Evolutionary conservation across 345 rosid genomes (phyloP), one percentile per base, ranked within the genome.

Genomic region (Tarenaya hassleriana): DNA sequence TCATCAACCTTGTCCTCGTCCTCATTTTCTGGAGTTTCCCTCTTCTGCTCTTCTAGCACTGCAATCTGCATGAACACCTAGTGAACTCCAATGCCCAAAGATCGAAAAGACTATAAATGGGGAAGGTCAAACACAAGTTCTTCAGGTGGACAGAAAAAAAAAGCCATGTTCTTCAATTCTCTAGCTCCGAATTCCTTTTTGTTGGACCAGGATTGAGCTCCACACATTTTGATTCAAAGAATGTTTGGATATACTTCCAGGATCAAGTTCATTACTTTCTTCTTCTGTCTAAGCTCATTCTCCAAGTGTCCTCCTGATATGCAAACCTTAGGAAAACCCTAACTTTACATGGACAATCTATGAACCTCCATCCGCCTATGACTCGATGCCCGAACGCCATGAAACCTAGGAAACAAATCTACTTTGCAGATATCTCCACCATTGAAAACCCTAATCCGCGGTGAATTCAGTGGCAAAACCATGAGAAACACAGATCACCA

Each of bases 41-140:
- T 59, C 42, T 70, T 77, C 63, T 79, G 77, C 52, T 76, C 83
- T 68, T 87, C 95, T 55, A 92, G 72, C 51, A 80, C 66, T 56
- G 90, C 86, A 47, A 92, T 70, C 98, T 92, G 63, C 63, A 70
- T 64, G 45, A 56, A 24, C 29, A 24, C 29, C 29, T 24, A 24
- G 29, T 24, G 29, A 38, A 58, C 38, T 19, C 33, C 50, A 8
- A 52, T 50, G 58, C 61, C 47, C 64, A 65, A 41, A 9, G 16
- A 65, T 52, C 50, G 46, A 7, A 51, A 8, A 29, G 41, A 34
- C 17, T 19, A 31, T 37, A 1, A 34, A n/a, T 5, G 10, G n/a
- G 21, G 13, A 47, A 18, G 14, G 15, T 14, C n/a, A n/a, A n/a
- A n/a, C n/a, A n/a, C n/a, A n/a, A n/a, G n/a, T n/a, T n/a, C n/a